Conservation (phyloP, 2,329 filamentous ascomycete genomes). For the Cladosporium halotolerans region DNA sequence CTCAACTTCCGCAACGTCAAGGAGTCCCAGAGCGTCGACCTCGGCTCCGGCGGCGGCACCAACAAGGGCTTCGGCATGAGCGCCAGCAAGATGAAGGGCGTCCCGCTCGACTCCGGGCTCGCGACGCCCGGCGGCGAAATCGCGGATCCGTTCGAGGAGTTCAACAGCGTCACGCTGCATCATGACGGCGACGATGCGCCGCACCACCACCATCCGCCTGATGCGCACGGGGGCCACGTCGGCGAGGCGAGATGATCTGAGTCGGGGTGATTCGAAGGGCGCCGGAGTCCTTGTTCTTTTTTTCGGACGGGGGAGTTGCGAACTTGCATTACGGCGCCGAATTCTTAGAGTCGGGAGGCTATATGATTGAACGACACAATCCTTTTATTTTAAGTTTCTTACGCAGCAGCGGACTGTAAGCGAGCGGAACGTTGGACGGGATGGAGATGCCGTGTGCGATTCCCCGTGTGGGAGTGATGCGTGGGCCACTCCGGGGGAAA, state of each 20-base stretch:
- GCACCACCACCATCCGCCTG: neutral
- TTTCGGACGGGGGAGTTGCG: neutral
- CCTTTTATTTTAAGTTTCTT: neutral
- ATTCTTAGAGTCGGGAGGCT: neutral
- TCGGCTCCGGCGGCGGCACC: slow-evolving; percentile 50
- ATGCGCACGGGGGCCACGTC: neutral
- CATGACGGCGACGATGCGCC: slow-evolving; percentile 72
- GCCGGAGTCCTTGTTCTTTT: neutral
- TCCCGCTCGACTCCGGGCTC: slow-evolving; percentile 78
- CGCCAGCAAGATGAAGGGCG: slow-evolving; percentile 56
- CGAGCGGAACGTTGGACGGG: too few species aligned
- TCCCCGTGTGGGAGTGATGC: too few species aligned
- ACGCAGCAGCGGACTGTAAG: too few species aligned
- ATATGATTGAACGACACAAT: slow-evolving; percentile 11
- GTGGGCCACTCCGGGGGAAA: too few species aligned
- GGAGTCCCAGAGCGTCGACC: slow-evolving; percentile 91
- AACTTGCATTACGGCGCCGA: neutral
- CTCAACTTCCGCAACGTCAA: slow-evolving; percentile 98
- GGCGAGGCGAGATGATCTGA: slow-evolving; percentile 4
- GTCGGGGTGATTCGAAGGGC: neutral
- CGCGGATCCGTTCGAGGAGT: slow-evolving; percentile 92
- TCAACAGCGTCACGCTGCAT: slow-evolving; percentile 95
- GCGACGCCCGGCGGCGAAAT: slow-evolving; percentile 77
- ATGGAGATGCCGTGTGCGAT: too few species aligned
- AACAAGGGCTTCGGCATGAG: slow-evolving; percentile 33